Evolutionary conservation across 331 rosid species (phyloP), one percentile per base, ranked within the genome.

Genomic region (Prunus yedoensis): DNA sequence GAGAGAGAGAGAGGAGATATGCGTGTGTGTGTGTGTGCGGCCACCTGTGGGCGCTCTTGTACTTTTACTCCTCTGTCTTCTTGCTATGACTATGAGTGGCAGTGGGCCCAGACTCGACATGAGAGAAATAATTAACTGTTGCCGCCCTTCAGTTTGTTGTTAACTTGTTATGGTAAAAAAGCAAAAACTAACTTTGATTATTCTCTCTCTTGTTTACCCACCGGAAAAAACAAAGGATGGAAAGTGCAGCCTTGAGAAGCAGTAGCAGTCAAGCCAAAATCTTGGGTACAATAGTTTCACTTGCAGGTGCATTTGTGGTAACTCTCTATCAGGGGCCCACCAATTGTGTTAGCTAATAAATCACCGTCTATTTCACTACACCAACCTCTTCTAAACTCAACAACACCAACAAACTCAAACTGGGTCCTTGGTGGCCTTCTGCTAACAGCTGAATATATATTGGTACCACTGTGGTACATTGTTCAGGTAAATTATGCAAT

Each of bases 371-470:
- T 51, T 70, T 75, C 83, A n/a, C 83, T 77, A 56, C 75, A 54
- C 47, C 78, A 68, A 4, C 73, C 85, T 73, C 74, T 38, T 18
- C 83, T 78, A 13, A 77, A 53, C 74, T 50, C 89, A 15, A 66
- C 82, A 20, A 2, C 76, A 5, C 2, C 68, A 58, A 77, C 68
- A 58, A 77, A 83, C 45, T 72, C 76, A 74, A 88, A 43, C 65
- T 94, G 97, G 97, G 80, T 85, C 21, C 15, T 90, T 74, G 98
- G 98, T 56, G 97, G 97, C 68, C 86, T 94, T 74, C 84, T 91
- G n/a, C 83, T 94, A 1, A 85, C 91, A 18, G 91, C 86, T 43
- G 98, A 94, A 68, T 89, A 91, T 61, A 80, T 88, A 38, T 81
- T 93, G 56, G 85, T 91, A 45, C 87, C 98, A 49, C 65, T 91